Percentiles rank a stretch among this genome's conserved stretches.
Conservation (phyloP, 2,329 filamentous ascomycete species). For the Cercospora citrullina region DNA sequence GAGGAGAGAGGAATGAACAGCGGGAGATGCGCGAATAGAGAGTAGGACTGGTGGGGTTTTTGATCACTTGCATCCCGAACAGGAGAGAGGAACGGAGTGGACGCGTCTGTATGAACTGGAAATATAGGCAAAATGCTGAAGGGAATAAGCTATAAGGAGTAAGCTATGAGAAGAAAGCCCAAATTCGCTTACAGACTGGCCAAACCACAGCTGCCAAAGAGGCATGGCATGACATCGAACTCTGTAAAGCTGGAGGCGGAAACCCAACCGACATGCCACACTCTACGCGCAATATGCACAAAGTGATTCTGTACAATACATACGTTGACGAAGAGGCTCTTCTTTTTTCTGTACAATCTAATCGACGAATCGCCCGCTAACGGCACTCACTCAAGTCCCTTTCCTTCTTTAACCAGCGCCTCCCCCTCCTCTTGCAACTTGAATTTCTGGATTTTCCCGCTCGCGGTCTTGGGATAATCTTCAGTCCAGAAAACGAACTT, state of each 20-base stretch:
- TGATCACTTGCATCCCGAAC: neutral
- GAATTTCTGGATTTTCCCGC: conserved; percentile 96
- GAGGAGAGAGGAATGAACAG: neutral
- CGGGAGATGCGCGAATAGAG: neutral
- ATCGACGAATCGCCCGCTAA: neutral
- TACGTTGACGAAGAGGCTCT: neutral
- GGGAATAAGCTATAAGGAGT: neutral
- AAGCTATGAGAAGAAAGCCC: neutral
- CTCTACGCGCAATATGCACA: neutral
- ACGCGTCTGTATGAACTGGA: neutral
- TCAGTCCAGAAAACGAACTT: conserved; percentile 86
- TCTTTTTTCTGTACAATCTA: neutral
- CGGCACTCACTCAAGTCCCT: conserved; percentile 25
- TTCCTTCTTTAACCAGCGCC: conserved; percentile 47
- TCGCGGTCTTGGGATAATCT: conserved; percentile 90
- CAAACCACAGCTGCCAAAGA: neutral
- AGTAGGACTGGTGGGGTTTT: neutral
- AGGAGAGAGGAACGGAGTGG: neutral
- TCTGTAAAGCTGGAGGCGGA: too few species aligned
- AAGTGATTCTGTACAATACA: neutral
- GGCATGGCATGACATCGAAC: neutral
- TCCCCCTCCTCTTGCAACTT: conserved; percentile 70
- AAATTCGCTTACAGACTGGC: neutral
- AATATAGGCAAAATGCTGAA: neutral
- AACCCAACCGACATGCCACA: neutral